Conservation (phyloP, 768 basidiomycete species). For the Mycena alexandri region DNA sequence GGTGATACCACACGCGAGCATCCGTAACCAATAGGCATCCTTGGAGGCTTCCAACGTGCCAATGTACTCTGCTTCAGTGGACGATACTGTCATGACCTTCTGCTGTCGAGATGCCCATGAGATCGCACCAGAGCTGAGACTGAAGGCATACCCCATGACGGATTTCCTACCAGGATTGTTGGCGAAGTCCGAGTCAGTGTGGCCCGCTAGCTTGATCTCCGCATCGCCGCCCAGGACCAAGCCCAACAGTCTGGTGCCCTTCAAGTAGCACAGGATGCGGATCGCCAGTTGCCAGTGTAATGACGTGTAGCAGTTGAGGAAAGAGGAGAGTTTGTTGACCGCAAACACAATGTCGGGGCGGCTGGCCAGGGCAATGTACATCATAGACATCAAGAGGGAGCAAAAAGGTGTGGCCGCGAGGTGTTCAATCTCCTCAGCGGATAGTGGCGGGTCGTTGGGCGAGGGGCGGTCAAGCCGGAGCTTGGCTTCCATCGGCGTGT, state of each 20-base stretch:
- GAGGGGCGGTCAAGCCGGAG: too few relatives aligned
- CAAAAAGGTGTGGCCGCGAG: too few relatives aligned
- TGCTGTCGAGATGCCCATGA: background rate
- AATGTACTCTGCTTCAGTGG: background rate
- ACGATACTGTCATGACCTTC: background rate
- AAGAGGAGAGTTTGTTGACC: background rate
- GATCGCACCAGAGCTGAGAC: too few relatives aligned
- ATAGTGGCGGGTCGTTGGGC: too few relatives aligned
- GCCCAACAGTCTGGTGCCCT: background rate
- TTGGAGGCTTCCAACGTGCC: background rate
- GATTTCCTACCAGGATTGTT: background rate
- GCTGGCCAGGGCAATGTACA: too few relatives aligned
- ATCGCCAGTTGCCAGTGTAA: background rate
- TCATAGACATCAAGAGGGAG: too few relatives aligned
- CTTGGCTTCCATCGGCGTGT: too few relatives aligned
- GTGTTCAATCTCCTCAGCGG: too few relatives aligned
- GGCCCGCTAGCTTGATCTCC: background rate
- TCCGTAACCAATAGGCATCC: background rate
- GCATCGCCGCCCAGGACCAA: background rate
- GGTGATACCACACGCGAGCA: background rate
- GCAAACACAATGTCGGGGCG: too few relatives aligned
- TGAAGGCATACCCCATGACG: slow-evolving; percentile 38
- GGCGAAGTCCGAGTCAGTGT: background rate
- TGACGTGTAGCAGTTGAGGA: background rate
- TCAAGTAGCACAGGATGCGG: background rate